Evolutionary conservation across 768 basidiomycete species (phyloP), one percentile per base, ranked within the genome.

Genomic region (Naematelia encephala): DNA sequence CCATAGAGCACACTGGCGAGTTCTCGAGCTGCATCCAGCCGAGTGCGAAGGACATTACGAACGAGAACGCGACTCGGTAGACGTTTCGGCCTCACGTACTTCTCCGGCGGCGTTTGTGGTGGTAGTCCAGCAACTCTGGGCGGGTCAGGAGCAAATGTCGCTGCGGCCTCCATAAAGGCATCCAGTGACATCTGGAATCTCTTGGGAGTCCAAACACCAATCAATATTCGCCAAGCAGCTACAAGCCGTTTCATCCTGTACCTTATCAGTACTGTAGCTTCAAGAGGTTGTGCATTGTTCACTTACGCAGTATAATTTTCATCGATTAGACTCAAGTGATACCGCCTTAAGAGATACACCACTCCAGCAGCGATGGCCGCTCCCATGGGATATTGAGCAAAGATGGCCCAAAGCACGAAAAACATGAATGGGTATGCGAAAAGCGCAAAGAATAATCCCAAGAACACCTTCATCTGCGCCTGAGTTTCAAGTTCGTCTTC

Each of bases 221-320:
- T 84, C 13, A 99, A 83, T n/a, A 96, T 86, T 54, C 91, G 86
- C 92, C 94, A 99, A n/a, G 92, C 86, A 4, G 93, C 90, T 16
- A 88, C 82, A 49, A 94, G 82, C 43, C 88, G 89, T 78, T 92
- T 94, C 50, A 86, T 84, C 27, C 91, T 91, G 70, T 60, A 29
- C 50, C 50, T 53, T 45, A 63, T 59, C 54, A 28, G 47, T 54
- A 26, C 19, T 8, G 46, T 3, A 67, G 63, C 59, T 29, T 22
- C 29, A 27, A 51, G 43, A 19, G 22, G 16, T 27, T 5, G 19
- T 25, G 16, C 50, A 34, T 19, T 13, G 5, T 39, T 10, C 44
- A 80, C 83, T 64, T 62, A 92, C 91, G 85, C 83, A 66, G 87
- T 82, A 73, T 93, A 93, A 83, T 84, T 77, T 84, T 89, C 86